These are phyloP conservation scores for Cladosporium sp. DNA, from an alignment of 2,329 filamentous ascomycete species.

Conservation along the genomic window DNA sequence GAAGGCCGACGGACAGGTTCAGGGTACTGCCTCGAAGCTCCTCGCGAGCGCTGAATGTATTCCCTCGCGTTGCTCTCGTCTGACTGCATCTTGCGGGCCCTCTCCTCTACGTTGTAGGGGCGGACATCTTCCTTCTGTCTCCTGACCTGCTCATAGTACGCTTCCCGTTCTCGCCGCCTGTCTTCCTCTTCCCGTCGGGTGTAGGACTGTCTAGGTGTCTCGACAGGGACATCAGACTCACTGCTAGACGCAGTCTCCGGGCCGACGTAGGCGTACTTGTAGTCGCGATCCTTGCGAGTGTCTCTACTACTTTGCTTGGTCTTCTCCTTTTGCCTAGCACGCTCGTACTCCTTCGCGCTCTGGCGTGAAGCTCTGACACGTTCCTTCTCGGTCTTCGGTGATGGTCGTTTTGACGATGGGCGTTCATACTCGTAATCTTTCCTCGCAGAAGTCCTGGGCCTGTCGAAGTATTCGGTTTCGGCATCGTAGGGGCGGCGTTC, in stretches of 20 bases:
- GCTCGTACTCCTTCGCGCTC: conserved; percentile 29
- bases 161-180: conserved; percentile 17
- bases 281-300: conserved; percentile 33
- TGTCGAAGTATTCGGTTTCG: conserved; percentile 31
- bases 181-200: conserved; percentile 19
- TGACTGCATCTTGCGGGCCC: conserved; percentile 22
- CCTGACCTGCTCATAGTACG: conserved; percentile 20
- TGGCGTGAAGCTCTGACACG: conserved; percentile 14
- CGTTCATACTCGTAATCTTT: conserved; percentile 38
- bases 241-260: conserved; percentile 27
- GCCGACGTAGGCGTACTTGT: conserved; percentile 29
- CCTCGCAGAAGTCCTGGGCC: conserved; percentile 28
- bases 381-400: conserved; percentile 17
- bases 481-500: conserved; percentile 26
- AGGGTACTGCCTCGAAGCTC: conserved; percentile 14
- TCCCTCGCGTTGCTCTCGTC: conserved; percentile 23
- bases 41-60: conserved; percentile 21
- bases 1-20: conserved; percentile 23
- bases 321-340: conserved; percentile 34
- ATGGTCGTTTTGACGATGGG: conserved; percentile 24
- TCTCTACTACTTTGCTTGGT: conserved; percentile 36
- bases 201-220: neutral
- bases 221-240: conserved; percentile 19
- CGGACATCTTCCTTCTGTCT: conserved; percentile 20
- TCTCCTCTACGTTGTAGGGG: conserved; percentile 20